phyloP scores from a whole-genome alignment of 2,329 filamentous ascomycete genomes.

The Epichloe scottii region DNA sequence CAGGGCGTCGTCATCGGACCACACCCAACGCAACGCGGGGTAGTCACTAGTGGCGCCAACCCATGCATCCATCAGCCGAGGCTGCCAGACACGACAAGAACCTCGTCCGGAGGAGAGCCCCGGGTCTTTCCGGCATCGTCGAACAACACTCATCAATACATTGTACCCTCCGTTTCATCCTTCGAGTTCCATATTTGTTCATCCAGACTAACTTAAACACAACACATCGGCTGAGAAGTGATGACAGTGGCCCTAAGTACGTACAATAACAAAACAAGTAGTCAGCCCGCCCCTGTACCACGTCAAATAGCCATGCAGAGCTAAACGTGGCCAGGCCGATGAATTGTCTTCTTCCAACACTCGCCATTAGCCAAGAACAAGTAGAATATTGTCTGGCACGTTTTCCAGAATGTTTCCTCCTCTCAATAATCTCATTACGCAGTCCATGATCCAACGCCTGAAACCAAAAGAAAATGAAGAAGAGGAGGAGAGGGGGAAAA shows the following conservation, averaged over 20 bases:
- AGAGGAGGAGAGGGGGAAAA: constrained; percentile 6
- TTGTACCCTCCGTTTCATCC: background rate
- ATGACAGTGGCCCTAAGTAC: constrained; percentile 5
- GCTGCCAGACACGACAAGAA: background rate
- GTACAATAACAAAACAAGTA: background rate
- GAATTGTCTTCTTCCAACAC: background rate
- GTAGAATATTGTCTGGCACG: background rate
- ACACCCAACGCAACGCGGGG: constrained; percentile 3
- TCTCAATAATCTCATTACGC: background rate
- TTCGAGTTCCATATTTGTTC: background rate
- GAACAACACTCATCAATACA: too few species aligned
- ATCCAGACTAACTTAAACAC: constrained; percentile 2
- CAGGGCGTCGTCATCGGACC: background rate
- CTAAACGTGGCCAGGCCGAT: background rate
- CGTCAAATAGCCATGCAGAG: background rate
- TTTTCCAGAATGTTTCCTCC: background rate
- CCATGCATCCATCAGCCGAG: background rate
- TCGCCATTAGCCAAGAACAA: background rate
- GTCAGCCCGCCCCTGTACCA: background rate
- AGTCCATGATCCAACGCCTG: constrained; percentile 5
- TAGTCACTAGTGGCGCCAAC: background rate
- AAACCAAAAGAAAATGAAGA: constrained; percentile 6
- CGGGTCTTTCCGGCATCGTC: too few species aligned
- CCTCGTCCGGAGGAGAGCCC: background rate
- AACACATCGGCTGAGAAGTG: constrained; percentile 7